phyloP scores from a whole-genome alignment of 495 filamentous ascomycete genomes.

The Parathielavia hyrcaniae region DNA sequence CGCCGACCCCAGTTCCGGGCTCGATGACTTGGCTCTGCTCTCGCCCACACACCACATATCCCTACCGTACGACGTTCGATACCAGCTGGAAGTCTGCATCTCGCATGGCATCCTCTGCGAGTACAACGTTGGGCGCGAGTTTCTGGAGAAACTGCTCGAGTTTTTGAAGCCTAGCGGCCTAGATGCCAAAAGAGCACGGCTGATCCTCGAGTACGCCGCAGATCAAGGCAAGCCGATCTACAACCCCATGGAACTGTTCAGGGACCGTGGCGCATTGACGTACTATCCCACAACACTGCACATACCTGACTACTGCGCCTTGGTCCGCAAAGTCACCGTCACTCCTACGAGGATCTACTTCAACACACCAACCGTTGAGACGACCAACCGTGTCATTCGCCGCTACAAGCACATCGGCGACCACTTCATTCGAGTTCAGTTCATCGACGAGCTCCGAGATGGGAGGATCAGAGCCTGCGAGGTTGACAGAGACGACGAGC shows the following conservation, averaged over 20 bases:
- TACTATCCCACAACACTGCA: slow-evolving; percentile 45
- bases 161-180: slow-evolving; percentile 31
- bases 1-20: slow-evolving; percentile 29
- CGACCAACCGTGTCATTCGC: slow-evolving; percentile 80
- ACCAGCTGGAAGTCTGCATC: slow-evolving; percentile 89
- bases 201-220: slow-evolving; percentile 38
- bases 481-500: slow-evolving; percentile 52
- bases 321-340: slow-evolving; percentile 65
- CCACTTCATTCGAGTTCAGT: slow-evolving; percentile 84
- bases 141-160: slow-evolving; percentile 53
- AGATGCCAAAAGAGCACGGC: slow-evolving; percentile 29
- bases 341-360: slow-evolving; percentile 81
- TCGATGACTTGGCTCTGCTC: slow-evolving; percentile 33
- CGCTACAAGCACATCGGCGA: slow-evolving; percentile 61
- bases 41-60: slow-evolving; percentile 32
- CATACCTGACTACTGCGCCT: slow-evolving; percentile 65
- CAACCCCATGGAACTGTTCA: slow-evolving; percentile 71
- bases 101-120: slow-evolving; percentile 76
- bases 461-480: slow-evolving; percentile 44
- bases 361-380: slow-evolving; percentile 70
- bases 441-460: slow-evolving; percentile 67
- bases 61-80: slow-evolving; percentile 68
- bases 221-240: slow-evolving; percentile 51
- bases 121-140: slow-evolving; percentile 59
- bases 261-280: slow-evolving; percentile 39